Conservation (phyloP, 225 moss, liverwort and hornwort genomes). For the Takakia lepidozioides region DNA sequence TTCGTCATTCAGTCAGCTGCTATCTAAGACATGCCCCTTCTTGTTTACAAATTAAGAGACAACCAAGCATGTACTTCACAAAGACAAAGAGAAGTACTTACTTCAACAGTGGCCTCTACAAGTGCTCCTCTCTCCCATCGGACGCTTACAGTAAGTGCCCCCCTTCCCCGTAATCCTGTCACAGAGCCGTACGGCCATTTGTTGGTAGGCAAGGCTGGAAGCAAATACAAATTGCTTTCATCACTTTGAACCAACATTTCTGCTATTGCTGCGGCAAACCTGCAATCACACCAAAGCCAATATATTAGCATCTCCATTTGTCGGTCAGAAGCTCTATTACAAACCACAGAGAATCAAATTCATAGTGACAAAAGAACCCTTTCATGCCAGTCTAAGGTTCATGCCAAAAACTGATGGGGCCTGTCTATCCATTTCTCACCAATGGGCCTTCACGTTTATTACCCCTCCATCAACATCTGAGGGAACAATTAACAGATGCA, state of each 20-base stretch:
- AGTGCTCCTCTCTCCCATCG: conserved; percentile 66
- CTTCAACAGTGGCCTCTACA: conserved; percentile 46
- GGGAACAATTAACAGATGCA: no score
- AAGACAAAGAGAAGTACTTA: background rate
- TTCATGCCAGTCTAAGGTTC: no score
- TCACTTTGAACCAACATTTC: conserved; percentile 94
- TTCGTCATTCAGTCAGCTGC: background rate
- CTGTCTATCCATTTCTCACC: no score
- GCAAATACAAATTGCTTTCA: conserved; percentile 58
- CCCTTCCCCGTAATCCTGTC: conserved; percentile 67
- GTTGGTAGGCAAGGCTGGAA: conserved; percentile 68
- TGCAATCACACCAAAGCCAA: no score
- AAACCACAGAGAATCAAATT: no score
- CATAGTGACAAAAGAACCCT: no score
- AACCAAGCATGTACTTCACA: no score
- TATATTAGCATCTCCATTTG: no score
- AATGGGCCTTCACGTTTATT: no score
- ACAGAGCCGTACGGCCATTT: conserved; percentile 71
- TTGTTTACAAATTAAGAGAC: background rate
- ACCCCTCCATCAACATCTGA: no score
- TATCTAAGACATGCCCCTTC: background rate
- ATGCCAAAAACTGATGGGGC: no score
- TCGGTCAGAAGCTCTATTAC: no score
- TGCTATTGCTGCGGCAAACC: conserved; percentile 85
- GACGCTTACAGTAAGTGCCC: conserved; percentile 63